phyloP scores from a whole-genome alignment of 2,329 filamentous ascomycete species.

The Ceratocystis ficicola region DNA sequence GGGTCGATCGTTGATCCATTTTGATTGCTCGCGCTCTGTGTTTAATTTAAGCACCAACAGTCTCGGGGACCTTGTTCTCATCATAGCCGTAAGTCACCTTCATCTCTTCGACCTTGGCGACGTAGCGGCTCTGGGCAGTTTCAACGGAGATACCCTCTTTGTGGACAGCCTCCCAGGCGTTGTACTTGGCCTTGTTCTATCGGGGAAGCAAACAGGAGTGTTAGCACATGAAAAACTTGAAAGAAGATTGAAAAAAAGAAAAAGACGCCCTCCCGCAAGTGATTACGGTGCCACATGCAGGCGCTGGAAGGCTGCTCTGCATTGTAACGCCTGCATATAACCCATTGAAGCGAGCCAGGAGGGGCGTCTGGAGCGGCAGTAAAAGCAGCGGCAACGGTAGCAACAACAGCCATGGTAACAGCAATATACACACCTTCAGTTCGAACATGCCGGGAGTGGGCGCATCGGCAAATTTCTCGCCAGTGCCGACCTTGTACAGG shows the following conservation, averaged over 20 bases:
- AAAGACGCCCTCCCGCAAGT: too few species aligned
- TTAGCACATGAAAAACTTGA: conserved; percentile 11
- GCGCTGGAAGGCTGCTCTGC: background rate
- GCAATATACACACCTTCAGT: conserved; percentile 42
- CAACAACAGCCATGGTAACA: too few species aligned
- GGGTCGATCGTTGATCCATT: background rate
- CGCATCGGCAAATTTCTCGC: conserved; percentile 46
- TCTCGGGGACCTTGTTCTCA: conserved; percentile 49
- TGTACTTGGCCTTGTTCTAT: conserved; percentile 69
- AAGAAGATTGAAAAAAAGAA: background rate
- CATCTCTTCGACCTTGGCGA: conserved; percentile 57
- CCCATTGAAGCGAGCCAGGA: background rate
- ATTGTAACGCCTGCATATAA: background rate
- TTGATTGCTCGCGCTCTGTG: background rate
- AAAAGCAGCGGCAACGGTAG: conserved; percentile 3
- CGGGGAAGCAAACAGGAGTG: background rate
- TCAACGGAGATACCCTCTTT: conserved; percentile 50
- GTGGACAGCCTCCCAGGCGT: conserved; percentile 60
- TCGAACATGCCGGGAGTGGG: conserved; percentile 56
- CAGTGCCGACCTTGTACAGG: conserved; percentile 47
- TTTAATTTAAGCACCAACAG: conserved; percentile 32
- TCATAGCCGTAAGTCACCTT: conserved; percentile 60
- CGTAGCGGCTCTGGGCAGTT: conserved; percentile 64
- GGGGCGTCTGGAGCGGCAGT: conserved; percentile 5
- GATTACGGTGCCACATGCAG: background rate